A percentile compares a stretch with the other conserved stretches of the same genome.
phyloP scores from a whole-genome alignment of 179 eudicot species.

The Silene vulgaris region DNA sequence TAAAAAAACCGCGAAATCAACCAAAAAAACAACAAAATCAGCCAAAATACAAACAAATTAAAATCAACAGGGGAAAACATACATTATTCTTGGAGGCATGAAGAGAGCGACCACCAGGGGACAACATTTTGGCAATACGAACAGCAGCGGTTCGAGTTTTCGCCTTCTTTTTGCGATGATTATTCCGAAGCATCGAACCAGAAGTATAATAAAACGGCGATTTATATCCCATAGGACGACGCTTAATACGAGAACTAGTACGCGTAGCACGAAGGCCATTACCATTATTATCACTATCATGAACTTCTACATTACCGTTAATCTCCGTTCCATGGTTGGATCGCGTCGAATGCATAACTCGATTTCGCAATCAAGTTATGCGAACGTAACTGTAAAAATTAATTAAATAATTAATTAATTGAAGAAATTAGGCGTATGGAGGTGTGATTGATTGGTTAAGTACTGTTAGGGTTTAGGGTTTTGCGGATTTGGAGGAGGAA shows the following conservation, averaged over 20 bases:
- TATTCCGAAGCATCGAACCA: constrained; percentile 37
- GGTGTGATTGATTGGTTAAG: not conserved
- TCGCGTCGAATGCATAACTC: constrained; percentile 39
- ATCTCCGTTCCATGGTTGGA: constrained; percentile 27
- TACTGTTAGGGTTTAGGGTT: constrained; percentile 13
- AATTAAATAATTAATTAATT: not conserved
- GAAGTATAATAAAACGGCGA: constrained; percentile 35
- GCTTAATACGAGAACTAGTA: constrained; percentile 65
- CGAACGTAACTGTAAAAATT: too few species aligned
- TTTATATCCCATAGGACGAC: constrained; percentile 49
- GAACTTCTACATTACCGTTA: constrained; percentile 17
- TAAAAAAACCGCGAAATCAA: not conserved
- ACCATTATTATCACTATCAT: constrained; percentile 16
- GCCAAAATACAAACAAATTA: not conserved
- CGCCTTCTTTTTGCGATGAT: constrained; percentile 44
- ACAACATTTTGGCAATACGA: constrained; percentile 75
- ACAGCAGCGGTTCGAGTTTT: constrained; percentile 78
- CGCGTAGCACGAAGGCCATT: constrained; percentile 37
- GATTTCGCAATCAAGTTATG: constrained; percentile 12
- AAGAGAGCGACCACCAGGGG: constrained; percentile 46
- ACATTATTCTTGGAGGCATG: constrained; percentile 38
- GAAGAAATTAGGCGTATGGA: not conserved
- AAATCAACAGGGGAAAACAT: not conserved
- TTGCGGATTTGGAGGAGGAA: not conserved
- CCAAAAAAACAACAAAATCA: not conserved